Base-by-base conservation (phyloP, 352 stramenopile species). In the Phytophthora citrophthora region DNA sequence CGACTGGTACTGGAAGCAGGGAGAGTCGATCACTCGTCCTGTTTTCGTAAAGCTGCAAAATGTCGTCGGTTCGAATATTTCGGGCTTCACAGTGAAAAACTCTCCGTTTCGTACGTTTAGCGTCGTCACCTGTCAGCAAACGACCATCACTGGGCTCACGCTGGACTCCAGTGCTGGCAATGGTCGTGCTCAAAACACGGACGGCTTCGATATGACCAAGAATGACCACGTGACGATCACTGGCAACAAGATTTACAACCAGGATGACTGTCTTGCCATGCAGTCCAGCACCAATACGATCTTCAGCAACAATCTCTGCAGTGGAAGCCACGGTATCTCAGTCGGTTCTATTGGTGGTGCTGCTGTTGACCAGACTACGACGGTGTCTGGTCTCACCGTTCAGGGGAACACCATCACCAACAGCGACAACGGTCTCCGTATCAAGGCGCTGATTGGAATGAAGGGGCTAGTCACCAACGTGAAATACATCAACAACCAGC, bases 1-100 rank as follows among this genome's bases (percentile, higher is more conserved):
- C 5, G 26, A 16, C 15, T 74, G 61, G 67, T 76, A 79, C 67
- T 79, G 71, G 72, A 64, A 70, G 23, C 63, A 80, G 36, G 64
- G 56, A 20, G 18, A 64, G 36, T 70, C 51, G 13, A 57, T 77
- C 50, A 74, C 49, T 5, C 57, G 60, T 13, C 60, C 60, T 8
- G 60, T 68, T 12, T 68, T 68, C 60, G 60, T 68, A 16, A 16
- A 29, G 1, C 12, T 68, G 8, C 36, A 46, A 5, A 45, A 24
- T 5, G 60, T 68, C n/a, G 18, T 31, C 2, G 20, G 27, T 50
- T 78, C 70, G 16, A 66, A 31, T 0, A 16, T 78, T 8, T 61
- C 52, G 32, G 58, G 62, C 0, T 78, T 74, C 49, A 76, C 48
- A 3, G 32, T 78, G 57, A 72, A 70, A 47, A 71, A 78, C 61